A percentile compares a stretch with the other conserved stretches of the same genome.
Evolutionary conservation across 768 basidiomycete genomes (phyloP).

Genomic region (Crassisporium funariophilum): DNA sequence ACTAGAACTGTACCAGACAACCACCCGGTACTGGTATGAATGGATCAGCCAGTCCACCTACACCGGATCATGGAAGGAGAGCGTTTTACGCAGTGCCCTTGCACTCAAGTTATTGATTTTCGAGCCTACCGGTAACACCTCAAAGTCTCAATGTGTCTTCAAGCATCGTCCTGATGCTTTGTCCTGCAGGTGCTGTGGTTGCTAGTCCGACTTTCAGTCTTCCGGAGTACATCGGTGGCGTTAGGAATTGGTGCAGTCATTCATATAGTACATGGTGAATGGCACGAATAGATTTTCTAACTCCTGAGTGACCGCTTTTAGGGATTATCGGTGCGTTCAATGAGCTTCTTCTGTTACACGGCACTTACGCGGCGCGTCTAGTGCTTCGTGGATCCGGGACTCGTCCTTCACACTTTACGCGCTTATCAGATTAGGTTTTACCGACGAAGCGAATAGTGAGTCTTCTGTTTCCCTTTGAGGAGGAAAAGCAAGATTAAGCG

Average conservation of each 20-base stretch:
- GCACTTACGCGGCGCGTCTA: conserved; percentile 22
- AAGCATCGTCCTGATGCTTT: not conserved
- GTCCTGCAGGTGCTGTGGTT: conserved; percentile 75
- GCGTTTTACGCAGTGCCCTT: conserved; percentile 90
- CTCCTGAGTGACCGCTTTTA: conserved; percentile 17
- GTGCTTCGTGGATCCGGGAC: conserved; percentile 93
- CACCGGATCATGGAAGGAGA: conserved; percentile 93
- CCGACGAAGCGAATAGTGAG: conserved; percentile 86
- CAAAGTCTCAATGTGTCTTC: not conserved
- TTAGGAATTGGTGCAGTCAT: conserved; percentile 73
- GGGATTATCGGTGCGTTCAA: conserved; percentile 61
- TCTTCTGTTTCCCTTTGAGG: not conserved
- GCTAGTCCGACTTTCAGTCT: conserved; percentile 95
- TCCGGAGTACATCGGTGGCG: conserved; percentile 90
- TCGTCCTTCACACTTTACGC: conserved; percentile 96
- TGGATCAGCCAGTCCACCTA: conserved; percentile 94
- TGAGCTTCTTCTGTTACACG: not conserved
- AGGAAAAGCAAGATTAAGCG: conserved; percentile 1
- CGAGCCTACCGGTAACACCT: conserved; percentile 73
- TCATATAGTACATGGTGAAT: not conserved
- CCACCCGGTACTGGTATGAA: conserved; percentile 80
- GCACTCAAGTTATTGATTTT: conserved; percentile 91
- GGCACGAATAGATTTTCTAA: not conserved
- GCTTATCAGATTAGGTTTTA: conserved; percentile 90
- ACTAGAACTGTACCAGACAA: conserved; percentile 42